phyloP scores from a whole-genome alignment of 768 basidiomycete species.

The Terana coerulea region DNA sequence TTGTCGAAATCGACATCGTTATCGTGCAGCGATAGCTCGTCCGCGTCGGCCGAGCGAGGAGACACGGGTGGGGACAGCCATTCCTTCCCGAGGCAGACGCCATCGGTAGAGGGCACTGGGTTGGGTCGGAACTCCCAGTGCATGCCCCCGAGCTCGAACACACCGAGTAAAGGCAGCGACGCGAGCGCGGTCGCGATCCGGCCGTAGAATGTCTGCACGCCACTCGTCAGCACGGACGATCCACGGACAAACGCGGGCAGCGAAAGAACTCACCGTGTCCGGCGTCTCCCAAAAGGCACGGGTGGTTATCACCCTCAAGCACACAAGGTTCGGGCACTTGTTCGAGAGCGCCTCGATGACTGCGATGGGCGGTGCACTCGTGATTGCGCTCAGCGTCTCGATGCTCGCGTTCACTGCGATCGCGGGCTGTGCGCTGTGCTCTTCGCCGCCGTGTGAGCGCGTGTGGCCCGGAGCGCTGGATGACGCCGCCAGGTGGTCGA shows the following conservation, averaged over 20 bases:
- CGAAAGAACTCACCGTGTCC: conserved; percentile 26
- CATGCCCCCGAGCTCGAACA: conserved; percentile 74
- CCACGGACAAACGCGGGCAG: not conserved
- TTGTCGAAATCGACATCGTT: conserved; percentile 25
- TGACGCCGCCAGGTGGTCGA: conserved; percentile 47
- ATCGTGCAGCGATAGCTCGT: conserved; percentile 13
- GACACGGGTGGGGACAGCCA: conserved; percentile 28
- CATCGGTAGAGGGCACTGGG: conserved; percentile 15
- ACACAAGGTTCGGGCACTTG: conserved; percentile 57
- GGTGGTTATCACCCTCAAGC: conserved; percentile 59
- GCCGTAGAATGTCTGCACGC: conserved; percentile 53
- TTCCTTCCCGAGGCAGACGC: conserved; percentile 19
- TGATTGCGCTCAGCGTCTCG: conserved; percentile 55
- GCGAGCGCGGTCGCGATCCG: conserved; percentile 54
- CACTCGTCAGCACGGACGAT: conserved; percentile 3
- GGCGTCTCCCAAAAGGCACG: conserved; percentile 29
- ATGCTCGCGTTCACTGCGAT: conserved; percentile 33
- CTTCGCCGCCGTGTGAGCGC: not conserved
- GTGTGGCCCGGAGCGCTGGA: conserved; percentile 23
- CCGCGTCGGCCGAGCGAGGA: conserved; percentile 20
- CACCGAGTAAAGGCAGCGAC: conserved; percentile 56
- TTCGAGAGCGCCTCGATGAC: conserved; percentile 53
- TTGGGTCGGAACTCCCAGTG: conserved; percentile 62
- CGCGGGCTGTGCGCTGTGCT: not conserved
- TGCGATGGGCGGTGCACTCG: conserved; percentile 52